Base-by-base conservation (phyloP, 495 filamentous ascomycete species). In the Talaromyces thailandensis region DNA sequence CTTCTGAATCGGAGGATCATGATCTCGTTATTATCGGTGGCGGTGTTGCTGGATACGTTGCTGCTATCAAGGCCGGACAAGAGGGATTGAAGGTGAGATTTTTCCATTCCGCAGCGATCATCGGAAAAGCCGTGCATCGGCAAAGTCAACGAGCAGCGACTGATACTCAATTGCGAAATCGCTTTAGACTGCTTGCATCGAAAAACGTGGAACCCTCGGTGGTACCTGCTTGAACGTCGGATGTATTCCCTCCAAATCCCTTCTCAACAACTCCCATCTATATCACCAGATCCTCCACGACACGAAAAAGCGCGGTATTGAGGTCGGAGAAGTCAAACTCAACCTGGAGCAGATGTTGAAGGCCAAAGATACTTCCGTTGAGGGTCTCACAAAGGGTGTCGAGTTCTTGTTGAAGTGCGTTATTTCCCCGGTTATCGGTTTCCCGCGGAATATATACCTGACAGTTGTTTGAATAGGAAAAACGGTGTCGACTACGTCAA, bases 161-260 rank as follows among this genome's bases (percentile, higher is more conserved):
- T 62, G 24, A 62, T n/a, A 21, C 23, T 6, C 18, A 6, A 26
- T 21, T 61, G 35, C 26, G 29, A 62, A 53, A 50, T 48, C n/a
- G n/a, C 37, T 26, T 58, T 70, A 97, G 93, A 92, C 96, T 63
- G 87, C 89, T 55, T 98, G 94, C 80, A 94, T 98, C 81, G 94
- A 98, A 81, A 98, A 98, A 83, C 92, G 94, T 70, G 94, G 93
- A 66, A 83, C 84, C 62, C 88, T 98, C 68, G 94, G 94, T 67
- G 94, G 94, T 70, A 98, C 94, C 65, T 98, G 94, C 82, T 81
- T 98, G 68, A 98, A 98, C 79, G 94, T 98, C 73, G 94, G 94
- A 77, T 98, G 94, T 79, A 98, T 98, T 70, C 94, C 94, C 52
- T 98, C 94, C 62, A 98, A 98, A 78, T 97, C 94, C 55, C 91